Conservation (phyloP, 306 rosid species). For the Abrus pulchellus region DNA sequence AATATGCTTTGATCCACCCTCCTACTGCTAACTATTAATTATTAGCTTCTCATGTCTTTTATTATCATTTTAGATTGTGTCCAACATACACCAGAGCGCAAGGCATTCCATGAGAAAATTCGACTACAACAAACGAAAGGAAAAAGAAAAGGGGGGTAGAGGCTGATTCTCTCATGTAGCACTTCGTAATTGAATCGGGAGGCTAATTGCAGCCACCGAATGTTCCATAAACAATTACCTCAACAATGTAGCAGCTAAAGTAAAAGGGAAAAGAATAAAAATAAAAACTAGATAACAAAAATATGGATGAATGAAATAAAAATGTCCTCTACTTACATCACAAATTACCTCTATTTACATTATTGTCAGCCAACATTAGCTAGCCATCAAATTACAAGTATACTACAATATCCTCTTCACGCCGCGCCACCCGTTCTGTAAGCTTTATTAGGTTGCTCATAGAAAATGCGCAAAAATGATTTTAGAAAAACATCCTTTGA, state of each 20-base stretch:
- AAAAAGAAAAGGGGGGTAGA: not conserved
- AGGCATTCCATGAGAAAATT: too few relatives aligned
- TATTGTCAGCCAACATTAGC: constrained; percentile 41
- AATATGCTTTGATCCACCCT: too few relatives aligned
- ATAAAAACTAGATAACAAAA: constrained; percentile 42
- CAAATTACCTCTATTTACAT: constrained; percentile 83
- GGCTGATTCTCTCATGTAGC: not conserved
- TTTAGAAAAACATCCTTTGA: constrained; percentile 48
- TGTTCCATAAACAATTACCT: constrained; percentile 37
- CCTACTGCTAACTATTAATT: too few relatives aligned
- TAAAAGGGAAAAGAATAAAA: not conserved
- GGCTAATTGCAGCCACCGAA: constrained; percentile 51
- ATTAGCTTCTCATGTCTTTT: too few relatives aligned
- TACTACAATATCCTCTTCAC: constrained; percentile 50
- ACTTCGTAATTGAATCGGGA: constrained; percentile 31
- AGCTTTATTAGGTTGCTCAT: constrained; percentile 60
- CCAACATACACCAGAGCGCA: not conserved
- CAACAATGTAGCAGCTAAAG: constrained; percentile 20
- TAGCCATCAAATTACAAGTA: constrained; percentile 64
- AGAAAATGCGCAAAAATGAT: constrained; percentile 52
- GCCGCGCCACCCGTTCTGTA: constrained; percentile 45
- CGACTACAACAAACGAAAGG: too few relatives aligned
- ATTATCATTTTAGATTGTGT: not conserved
- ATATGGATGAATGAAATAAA: constrained; percentile 73
- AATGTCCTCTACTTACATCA: constrained; percentile 57